Conservation (phyloP, 139 green algal genomes). For the Haematococcus lacustris region DNA sequence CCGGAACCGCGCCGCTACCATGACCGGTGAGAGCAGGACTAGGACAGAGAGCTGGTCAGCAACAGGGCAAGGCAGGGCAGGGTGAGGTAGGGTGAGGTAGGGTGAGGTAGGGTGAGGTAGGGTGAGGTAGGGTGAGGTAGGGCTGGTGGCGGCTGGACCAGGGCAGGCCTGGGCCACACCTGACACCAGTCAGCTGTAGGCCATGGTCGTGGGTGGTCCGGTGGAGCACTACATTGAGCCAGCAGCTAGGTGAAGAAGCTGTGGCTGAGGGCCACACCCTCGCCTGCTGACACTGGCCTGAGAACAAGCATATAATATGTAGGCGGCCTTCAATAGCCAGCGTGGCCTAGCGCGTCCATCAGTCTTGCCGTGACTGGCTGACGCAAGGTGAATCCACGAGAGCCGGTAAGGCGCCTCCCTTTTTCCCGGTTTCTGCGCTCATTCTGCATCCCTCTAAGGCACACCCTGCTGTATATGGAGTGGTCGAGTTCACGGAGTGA, state of each 20-base stretch:
- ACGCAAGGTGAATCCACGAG: background rate
- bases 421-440: background rate
- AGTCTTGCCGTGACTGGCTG: background rate
- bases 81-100: background rate
- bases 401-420: background rate
- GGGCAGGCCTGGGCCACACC: no score
- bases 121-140: no score
- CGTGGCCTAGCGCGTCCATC: background rate
- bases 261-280: no score
- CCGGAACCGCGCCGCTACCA: conserved; percentile 46
- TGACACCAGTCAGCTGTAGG: no score
- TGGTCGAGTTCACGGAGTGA: background rate
- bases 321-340: no score
- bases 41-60: background rate
- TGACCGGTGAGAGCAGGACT: conserved; percentile 41
- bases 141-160: no score
- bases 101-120: conserved; percentile 10
- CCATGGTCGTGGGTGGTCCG: no score
- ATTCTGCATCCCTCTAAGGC: background rate
- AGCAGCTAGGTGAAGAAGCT: no score
- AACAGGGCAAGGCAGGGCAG: conserved; percentile 8
- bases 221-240: no score
- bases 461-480: background rate
- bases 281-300: no score
- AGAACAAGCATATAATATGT: no score